Evolutionary conservation across 805 yeast species (phyloP).

Genomic region (Priceomyces carsonii): DNA sequence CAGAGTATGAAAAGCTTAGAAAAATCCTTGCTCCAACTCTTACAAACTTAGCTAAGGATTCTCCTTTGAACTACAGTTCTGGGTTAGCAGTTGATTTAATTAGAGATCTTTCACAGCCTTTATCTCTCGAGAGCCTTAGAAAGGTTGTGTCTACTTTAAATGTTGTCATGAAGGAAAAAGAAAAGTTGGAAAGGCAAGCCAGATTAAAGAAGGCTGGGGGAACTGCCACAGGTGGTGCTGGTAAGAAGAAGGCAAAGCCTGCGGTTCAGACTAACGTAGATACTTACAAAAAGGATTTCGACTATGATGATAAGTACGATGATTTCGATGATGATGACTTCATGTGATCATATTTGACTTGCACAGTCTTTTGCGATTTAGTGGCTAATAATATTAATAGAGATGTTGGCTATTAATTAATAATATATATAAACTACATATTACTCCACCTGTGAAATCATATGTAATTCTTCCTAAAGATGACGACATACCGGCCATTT

Average conservation of each 20-base stretch:
- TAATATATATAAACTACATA: no score
- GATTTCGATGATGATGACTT: conserved; percentile 81
- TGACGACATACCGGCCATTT: no score
- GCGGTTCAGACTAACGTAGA: conserved; percentile 61
- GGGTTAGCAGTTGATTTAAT: conserved; percentile 80
- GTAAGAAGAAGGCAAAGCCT: conserved; percentile 91
- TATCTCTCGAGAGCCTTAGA: conserved; percentile 77
- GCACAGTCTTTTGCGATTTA: background rate
- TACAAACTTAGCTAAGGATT: conserved; percentile 48
- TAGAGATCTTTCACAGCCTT: conserved; percentile 81
- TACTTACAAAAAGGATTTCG: conserved; percentile 63
- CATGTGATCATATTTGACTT: no score
- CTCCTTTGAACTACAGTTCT: conserved; percentile 69
- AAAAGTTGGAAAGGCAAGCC: conserved; percentile 85
- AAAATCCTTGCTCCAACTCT: conserved; percentile 23
- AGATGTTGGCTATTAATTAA: no score
- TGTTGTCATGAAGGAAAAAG: conserved; percentile 80
- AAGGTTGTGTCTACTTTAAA: conserved; percentile 84
- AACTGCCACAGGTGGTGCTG: conserved; percentile 89
- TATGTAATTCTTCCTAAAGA: no score
- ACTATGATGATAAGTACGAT: conserved; percentile 49
- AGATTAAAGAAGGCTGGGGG: conserved; percentile 82
- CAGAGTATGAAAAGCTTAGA: conserved; percentile 60
- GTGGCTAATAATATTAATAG: background rate
- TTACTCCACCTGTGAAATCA: no score